Conservation (phyloP, 208 protist genomes). For the Trypanosoma lewisi region DNA sequence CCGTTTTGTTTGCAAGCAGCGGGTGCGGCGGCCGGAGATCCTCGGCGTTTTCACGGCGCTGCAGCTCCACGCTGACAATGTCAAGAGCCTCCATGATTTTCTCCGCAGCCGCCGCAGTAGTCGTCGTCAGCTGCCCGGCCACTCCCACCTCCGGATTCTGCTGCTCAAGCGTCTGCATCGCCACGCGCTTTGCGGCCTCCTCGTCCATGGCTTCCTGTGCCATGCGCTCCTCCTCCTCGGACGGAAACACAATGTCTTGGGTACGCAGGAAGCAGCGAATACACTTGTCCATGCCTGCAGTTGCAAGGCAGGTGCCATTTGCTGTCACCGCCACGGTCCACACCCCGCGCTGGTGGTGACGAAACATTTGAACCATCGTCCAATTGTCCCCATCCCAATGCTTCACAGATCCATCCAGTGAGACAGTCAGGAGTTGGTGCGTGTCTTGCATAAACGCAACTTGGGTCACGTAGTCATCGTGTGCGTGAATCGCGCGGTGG, state of each 20-base stretch:
- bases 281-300: slow-evolving; percentile 73
- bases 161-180: slow-evolving; percentile 56
- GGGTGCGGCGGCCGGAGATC: slow-evolving; percentile 55
- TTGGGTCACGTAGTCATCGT: slow-evolving; percentile 95
- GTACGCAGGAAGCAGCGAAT: slow-evolving; percentile 84
- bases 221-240: slow-evolving; percentile 85
- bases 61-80: slow-evolving; percentile 77
- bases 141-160: slow-evolving; percentile 52
- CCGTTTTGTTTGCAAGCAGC: slow-evolving; percentile 58
- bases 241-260: slow-evolving; percentile 86
- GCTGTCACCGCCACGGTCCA: slow-evolving; percentile 61
- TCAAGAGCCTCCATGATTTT: slow-evolving; percentile 87
- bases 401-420: slow-evolving; percentile 95
- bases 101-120: slow-evolving; percentile 73
- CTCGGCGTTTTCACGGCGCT: slow-evolving; percentile 55
- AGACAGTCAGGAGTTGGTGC: slow-evolving; percentile 97
- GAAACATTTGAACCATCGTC: slow-evolving; percentile 85
- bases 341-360: slow-evolving; percentile 76
- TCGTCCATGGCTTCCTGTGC: slow-evolving; percentile 89
- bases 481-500: slow-evolving; percentile 97
- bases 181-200: slow-evolving; percentile 60
- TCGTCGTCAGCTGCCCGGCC: slow-evolving; percentile 66
- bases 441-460: slow-evolving; percentile 96
- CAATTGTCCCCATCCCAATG: slow-evolving; percentile 99
- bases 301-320: slow-evolving; percentile 81